These are phyloP conservation scores for Pythium sp. DNA, from an alignment of 352 stramenopile genomes.

Conservation along the genomic window DNA sequence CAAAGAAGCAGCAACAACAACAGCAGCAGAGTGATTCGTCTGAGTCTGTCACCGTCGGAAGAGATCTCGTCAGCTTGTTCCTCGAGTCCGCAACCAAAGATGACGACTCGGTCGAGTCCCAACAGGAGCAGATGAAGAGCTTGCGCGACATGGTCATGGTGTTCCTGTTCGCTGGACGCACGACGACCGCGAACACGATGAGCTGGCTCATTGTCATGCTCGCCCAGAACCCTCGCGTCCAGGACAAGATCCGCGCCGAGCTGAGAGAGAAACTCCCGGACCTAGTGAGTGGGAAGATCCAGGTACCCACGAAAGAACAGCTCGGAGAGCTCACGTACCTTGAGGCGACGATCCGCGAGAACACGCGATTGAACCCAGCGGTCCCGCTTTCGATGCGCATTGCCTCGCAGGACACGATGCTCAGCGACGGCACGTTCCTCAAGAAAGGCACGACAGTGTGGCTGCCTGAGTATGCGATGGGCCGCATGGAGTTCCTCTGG, in stretches of 20 bases:
- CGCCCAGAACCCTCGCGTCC: conserved; percentile 51
- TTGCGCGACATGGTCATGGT: conserved; percentile 66
- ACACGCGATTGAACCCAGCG: conserved; percentile 56
- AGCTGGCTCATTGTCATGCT: conserved; percentile 78
- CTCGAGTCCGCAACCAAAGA: not conserved
- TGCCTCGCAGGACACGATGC: conserved; percentile 39
- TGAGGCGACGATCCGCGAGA: conserved; percentile 60
- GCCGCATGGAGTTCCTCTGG: conserved; percentile 34
- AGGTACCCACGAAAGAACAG: conserved; percentile 45
- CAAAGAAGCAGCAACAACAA: not conserved
- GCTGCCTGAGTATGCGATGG: conserved; percentile 49
- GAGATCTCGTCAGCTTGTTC: conserved; percentile 12
- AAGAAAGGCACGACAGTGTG: conserved; percentile 28
- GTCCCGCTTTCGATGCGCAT: conserved; percentile 31
- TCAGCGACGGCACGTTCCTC: conserved; percentile 51
- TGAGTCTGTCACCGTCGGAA: not conserved
- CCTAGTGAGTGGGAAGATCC: conserved; percentile 23
- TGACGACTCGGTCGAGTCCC: not conserved
- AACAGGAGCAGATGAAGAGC: conserved; percentile 26
- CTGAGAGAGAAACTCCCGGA: conserved; percentile 37
- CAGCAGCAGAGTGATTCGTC: not conserved
- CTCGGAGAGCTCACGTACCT: conserved; percentile 56
- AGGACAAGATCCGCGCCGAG: conserved; percentile 44
- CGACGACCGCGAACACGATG: conserved; percentile 75
- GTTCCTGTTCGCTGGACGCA: conserved; percentile 67